Evolutionary conservation across 2,329 filamentous ascomycete species (phyloP).

Genomic region (Aspergillus chevalieri): DNA sequence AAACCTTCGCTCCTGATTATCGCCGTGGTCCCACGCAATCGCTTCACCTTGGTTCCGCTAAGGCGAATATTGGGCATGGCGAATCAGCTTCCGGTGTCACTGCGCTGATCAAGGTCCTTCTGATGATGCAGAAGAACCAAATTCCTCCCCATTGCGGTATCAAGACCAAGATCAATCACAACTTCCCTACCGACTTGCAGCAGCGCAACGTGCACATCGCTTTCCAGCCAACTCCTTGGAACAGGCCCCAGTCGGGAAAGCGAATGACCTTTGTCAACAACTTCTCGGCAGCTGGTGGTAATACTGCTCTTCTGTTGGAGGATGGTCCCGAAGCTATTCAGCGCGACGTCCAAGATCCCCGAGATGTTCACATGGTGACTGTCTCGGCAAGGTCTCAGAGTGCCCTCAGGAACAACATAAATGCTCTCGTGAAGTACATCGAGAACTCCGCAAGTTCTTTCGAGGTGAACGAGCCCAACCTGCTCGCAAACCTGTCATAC

Average conservation of each 20-base stretch:
- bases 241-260: slow-evolving; percentile 21
- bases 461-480: slow-evolving; percentile 23
- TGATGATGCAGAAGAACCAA: slow-evolving; percentile 58
- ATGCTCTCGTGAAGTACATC: slow-evolving; percentile 49
- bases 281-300: slow-evolving; percentile 64
- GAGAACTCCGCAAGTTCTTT: slow-evolving; percentile 37
- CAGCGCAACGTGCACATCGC: slow-evolving; percentile 29
- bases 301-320: slow-evolving; percentile 59
- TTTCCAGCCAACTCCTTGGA: slow-evolving; percentile 40
- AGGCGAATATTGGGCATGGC: slow-evolving; percentile 43
- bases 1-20: slow-evolving; percentile 27
- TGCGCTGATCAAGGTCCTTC: slow-evolving; percentile 54
- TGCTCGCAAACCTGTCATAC: slow-evolving; percentile 55
- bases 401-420: slow-evolving; percentile 47
- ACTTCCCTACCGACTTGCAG: slow-evolving; percentile 28
- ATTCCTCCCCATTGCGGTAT: slow-evolving; percentile 65
- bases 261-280: slow-evolving; percentile 53
- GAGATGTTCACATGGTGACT: slow-evolving; percentile 51
- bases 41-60: slow-evolving; percentile 29
- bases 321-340: slow-evolving; percentile 45
- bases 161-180: slow-evolving; percentile 43
- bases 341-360: slow-evolving; percentile 39
- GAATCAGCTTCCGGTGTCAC: slow-evolving; percentile 28
- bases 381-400: slow-evolving; percentile 48
- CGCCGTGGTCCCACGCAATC: slow-evolving; percentile 25